Evolutionary conservation across 1,284 basidiomycete genomes (phyloP), one percentile per base, ranked within the genome.

Genomic region (Sanguinoderma infundibulare): DNA sequence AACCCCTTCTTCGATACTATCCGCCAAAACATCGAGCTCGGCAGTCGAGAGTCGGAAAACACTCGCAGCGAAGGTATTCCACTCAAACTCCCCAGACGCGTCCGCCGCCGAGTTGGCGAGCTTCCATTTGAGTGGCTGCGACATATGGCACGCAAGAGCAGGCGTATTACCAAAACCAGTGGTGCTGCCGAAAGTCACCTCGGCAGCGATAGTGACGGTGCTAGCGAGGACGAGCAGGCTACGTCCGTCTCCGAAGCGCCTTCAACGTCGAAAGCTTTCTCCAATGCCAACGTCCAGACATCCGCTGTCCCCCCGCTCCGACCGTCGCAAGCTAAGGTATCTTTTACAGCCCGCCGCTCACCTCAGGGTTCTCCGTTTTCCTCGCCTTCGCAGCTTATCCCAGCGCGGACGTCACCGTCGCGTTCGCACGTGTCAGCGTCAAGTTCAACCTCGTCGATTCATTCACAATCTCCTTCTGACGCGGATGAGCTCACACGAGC

Each of bases 1-100:
- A 96, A 95, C 73, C 94, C 94, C 4, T 96, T 96, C 77, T 96
- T 96, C 69, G 96, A 99, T 77, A 92, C 94, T 70, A 94, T 99
- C 69, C 91, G 97, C 34, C 97, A 99, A 76, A 98, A 98, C 71
- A 77, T 91, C 17, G 97, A 99, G 78, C 85, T 98, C 36, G 87
- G 94, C 56, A 94, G 94, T 9, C 90, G 93, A 20, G 67, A 64
- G n/a, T 38, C 62, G 15, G 55, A 63, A 2, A 55, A 60, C 4
- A 20, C 62, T 14, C 57, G 87, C 0, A 90, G 88, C 0, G 89
- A 95, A 71, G 87, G 91, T 55, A 94, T 95, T 53, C 85, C 94
- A 6, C 83, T 98, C 55, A 83, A 83, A 35, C 81, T 98, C 3
- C 86, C 93, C 0, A 74, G 79, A 36, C 79, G 85, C 14, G 83